Base-by-base conservation (phyloP, 2,329 filamentous ascomycete genomes). In the Arthrobotrys megalospora region DNA sequence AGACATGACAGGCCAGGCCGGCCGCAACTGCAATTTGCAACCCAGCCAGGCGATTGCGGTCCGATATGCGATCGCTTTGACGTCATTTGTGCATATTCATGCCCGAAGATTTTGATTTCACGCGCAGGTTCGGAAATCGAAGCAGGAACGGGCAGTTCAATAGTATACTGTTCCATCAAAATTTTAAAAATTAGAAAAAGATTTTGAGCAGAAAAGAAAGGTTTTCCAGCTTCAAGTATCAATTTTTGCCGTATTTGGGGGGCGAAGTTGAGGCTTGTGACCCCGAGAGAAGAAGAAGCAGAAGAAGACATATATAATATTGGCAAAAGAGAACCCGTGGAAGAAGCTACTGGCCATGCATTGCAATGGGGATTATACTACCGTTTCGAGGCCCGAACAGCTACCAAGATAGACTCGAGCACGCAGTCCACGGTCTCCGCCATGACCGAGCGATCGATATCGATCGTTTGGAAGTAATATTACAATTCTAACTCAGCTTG, bases 91-190 rank as follows among this genome's bases (percentile, higher is more conserved):
- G 52, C 52, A 70, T 67, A 14, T 11, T 12, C 41, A 28, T 28
- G 24, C 24, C 24, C 24, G n/a, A n/a, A n/a, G n/a, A n/a, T n/a
- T 28, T 5, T 2, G 24, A 28, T 45, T 45, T 45, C 41, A 45
- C 41, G 41, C 41, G 41, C 41, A 14, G 41, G n/a, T 45, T 45
- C 11, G 41, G 41, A n/a, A n/a, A 45, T 45, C n/a, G 41, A 45
- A 6, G 41, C n/a, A 16, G n/a, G 1, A 16, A 45, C 41, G 11
- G 11, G 47, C 10, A 50, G 10, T 50, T 38, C 32, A 32, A 34
- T 12, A 86, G n/a, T 28, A 5, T 28, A 28, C 24, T 28, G 24
- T 28, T 28, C 24, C 24, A 28, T 28, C 24, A 28, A 28, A 28
- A 28, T 28, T 28, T 28, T 28, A 28, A 28, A 28, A 28, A 28